Evolutionary conservation across 495 filamentous ascomycete genomes (phyloP), one percentile per base, ranked within the genome.

Genomic region (Cercophora samala): DNA sequence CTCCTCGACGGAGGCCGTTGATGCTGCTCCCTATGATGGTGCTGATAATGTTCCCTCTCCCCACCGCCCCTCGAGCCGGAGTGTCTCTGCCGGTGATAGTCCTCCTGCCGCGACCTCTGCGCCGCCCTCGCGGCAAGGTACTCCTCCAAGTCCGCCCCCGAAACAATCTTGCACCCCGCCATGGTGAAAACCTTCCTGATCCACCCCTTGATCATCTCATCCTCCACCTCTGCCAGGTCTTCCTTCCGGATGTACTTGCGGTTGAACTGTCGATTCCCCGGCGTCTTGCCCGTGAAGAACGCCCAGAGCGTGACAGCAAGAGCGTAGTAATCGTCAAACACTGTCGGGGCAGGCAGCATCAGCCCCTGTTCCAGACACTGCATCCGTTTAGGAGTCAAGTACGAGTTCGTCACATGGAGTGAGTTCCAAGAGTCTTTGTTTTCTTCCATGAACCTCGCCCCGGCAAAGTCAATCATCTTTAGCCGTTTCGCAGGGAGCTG

Each of bases 271-370:
- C 59, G 9, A n/a, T 21, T 58, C 17, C 51, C 29, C 3, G 68
- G 64, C 26, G 15, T 58, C 56, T 66, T 67, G 11, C 62, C 68
- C 5, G 62, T 61, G n/a, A 64, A 70, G 46, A 70, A 58, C 15
- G 42, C 24, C 68, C 68, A 70, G 9, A 70, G 58, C n/a, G 68
- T 67, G 24, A 70, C 52, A 9, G 68, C 68, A 46, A 70, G 58
- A 11, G 68, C 65, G 22, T 67, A 70, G 53, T 70, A 70, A 54
- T 70, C 68, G 24, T 70, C 68, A 65, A 70, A 70, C 25, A 70
- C 68, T 0, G 46, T 67, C 26, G 68, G 68, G 21, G 68, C 56
- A 6, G 68, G 62, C 8, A 65, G 55, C 8, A 62, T 54, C 11
- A n/a, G 18, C 54, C 53, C 23, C 55, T 60, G 24, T n/a, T 64